Base-by-base conservation (phyloP, 768 basidiomycete species). In the Floccularia luteovirens region DNA sequence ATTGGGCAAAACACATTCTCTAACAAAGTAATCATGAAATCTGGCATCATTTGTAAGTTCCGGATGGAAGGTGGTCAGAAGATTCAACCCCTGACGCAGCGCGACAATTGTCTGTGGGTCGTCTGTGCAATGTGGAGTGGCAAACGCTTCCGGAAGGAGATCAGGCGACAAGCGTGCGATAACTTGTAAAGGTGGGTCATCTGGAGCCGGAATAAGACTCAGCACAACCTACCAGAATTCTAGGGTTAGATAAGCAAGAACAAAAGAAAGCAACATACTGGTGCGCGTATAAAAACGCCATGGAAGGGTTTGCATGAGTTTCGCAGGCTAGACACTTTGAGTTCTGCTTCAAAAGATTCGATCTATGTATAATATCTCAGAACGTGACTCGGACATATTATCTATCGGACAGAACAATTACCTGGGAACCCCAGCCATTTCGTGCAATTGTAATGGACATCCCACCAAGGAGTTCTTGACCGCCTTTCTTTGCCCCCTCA, bases 401-500 rank as follows among this genome's bases (percentile, higher is more conserved):
- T 19, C 2, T 31, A 23, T 8, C n/a, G 40, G n/a, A 17, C 14
- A 35, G 8, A 43, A n/a, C 16, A 59, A 67, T 46, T 51, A 90
- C 91, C 73, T 88, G 90, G 3, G 88, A 77, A n/a, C 93, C 93
- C 78, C 87, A 98, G 3, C 90, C 88, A 50, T 98, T 98, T 45
- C 93, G 74, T 39, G 76, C 81, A 23, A 92, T 81, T 3, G 75
- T 77, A 45, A 94, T 71, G 3, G 80, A 77, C 52, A 96, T 75
- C 5, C 83, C 90, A 22, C 81, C 81, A 8, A 94, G 62, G 11
- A 92, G 69, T 49, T 92, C 87, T 57, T 94, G 91, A 1, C 90
- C 90, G 22, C 86, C 88, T 51, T 79, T 82, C 66, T 90, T 91
- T 2, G 80, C 75, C 31, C 84, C 82, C 31, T 82, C 76, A 2